phyloP scores from a whole-genome alignment of 1,139 yeast species.

The Taphrina pruni region DNA sequence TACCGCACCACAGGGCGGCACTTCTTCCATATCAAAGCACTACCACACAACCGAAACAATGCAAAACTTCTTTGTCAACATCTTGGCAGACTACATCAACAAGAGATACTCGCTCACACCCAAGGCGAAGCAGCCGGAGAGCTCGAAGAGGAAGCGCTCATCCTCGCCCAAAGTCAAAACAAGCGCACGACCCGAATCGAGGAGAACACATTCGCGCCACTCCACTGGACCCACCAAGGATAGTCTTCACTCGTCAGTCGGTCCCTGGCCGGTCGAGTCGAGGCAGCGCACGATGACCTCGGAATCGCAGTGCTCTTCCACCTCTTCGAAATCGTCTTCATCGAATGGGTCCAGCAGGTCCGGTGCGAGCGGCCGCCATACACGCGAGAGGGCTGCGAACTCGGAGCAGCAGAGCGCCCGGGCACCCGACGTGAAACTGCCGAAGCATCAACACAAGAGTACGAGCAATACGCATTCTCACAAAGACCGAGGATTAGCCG shows the following conservation, averaged over 20 bases:
- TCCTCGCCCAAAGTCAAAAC: conserved; percentile 13
- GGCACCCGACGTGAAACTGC: conserved; percentile 2
- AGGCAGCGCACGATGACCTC: not conserved
- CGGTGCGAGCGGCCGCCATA: not conserved
- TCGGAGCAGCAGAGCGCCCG: conserved; percentile 12
- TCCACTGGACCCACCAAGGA: not conserved
- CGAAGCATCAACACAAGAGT: conserved; percentile 1
- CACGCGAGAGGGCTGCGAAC: not conserved
- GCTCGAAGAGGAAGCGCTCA: conserved; percentile 15
- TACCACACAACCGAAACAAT: not conserved
- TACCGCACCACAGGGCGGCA: no score
- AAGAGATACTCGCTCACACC: conserved; percentile 19
- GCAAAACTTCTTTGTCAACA: conserved; percentile 26
- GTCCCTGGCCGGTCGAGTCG: not conserved
- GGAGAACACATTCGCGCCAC: conserved; percentile 5
- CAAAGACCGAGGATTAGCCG: conserved; percentile 1
- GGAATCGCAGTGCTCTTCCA: not conserved
- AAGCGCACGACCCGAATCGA: conserved; percentile 1
- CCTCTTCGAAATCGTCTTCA: not conserved
- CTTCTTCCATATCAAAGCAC: no score
- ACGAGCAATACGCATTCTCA: not conserved
- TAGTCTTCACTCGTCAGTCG: not conserved
- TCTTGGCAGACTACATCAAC: conserved; percentile 33
- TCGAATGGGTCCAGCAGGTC: not conserved
- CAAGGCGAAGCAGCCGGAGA: not conserved